These are phyloP conservation scores for Syzygium malaccense DNA, from an alignment of 441 rosid species.

Conservation along the genomic window DNA sequence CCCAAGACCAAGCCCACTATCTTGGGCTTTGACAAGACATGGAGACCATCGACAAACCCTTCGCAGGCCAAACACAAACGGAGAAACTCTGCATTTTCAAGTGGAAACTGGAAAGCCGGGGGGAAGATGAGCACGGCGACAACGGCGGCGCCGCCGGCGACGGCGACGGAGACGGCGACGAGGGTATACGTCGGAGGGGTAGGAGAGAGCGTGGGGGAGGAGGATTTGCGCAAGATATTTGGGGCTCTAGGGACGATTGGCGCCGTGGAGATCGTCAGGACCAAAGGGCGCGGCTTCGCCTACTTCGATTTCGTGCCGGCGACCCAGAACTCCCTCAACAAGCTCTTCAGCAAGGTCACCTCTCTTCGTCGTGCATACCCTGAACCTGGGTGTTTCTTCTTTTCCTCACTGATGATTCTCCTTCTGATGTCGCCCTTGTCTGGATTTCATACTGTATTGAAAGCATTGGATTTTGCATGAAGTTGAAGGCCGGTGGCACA, in stretches of 20 bases:
- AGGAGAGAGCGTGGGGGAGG: slow-evolving; percentile 55
- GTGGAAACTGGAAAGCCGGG: neutral
- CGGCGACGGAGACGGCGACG: neutral
- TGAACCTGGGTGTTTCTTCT: neutral
- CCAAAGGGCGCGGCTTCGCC: slow-evolving; percentile 86
- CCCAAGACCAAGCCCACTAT: neutral
- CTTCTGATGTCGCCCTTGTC: neutral
- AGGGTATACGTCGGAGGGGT: slow-evolving; percentile 75
- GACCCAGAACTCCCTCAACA: slow-evolving; percentile 51
- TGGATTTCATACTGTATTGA: neutral
- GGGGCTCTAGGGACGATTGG: slow-evolving; percentile 43
- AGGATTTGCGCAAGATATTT: slow-evolving; percentile 51
- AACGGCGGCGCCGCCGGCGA: neutral
- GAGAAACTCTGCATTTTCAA: neutral
- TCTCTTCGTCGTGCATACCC: neutral
- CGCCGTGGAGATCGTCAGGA: slow-evolving; percentile 49
- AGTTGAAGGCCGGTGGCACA: neutral
- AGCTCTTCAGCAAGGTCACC: slow-evolving; percentile 68
- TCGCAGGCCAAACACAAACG: neutral
- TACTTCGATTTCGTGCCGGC: slow-evolving; percentile 61
- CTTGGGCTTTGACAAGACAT: neutral
- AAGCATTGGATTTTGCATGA: neutral
- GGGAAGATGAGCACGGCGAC: neutral
- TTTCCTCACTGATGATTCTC: neutral
- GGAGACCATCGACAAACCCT: neutral